These are phyloP conservation scores for Starmerella bombicola DNA, from an alignment of 805 yeast genomes.

Conservation along the genomic window DNA sequence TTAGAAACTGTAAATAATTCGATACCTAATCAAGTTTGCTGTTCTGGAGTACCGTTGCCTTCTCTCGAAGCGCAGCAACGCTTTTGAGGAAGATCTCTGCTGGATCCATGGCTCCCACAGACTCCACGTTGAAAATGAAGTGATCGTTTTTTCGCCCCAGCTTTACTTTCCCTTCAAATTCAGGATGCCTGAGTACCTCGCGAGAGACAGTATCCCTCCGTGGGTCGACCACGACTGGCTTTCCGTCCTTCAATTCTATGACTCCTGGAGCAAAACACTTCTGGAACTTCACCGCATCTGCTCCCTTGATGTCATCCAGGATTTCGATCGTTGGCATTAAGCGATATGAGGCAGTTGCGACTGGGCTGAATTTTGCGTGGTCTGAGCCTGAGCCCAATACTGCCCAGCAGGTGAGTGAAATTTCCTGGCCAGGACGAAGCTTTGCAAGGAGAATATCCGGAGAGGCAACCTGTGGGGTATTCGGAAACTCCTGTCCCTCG, in stretches of 20 bases:
- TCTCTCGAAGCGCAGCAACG: conserved; percentile 70
- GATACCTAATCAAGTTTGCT: conserved; percentile 18
- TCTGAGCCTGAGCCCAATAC: conserved; percentile 84
- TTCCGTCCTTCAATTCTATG: conserved; percentile 55
- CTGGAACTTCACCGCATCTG: conserved; percentile 64
- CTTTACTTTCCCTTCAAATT: conserved; percentile 77
- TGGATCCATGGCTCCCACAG: conserved; percentile 94
- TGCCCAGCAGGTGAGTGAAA: conserved; percentile 79
- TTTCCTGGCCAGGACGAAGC: conserved; percentile 94
- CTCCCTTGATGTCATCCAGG: conserved; percentile 56
- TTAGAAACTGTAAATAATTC: too few relatives aligned
- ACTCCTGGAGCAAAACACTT: conserved; percentile 92
- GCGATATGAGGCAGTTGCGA: conserved; percentile 90
- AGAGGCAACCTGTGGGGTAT: conserved; percentile 47
- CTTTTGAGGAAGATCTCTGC: conserved; percentile 90
- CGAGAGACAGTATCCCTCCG: conserved; percentile 94
- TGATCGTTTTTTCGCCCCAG: conserved; percentile 87
- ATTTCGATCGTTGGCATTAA: conserved; percentile 67
- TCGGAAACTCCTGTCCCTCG: conserved; percentile 70
- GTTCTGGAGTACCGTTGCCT: conserved; percentile 30
- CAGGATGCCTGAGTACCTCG: conserved; percentile 88
- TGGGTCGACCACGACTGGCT: conserved; percentile 76
- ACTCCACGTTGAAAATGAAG: conserved; percentile 86
- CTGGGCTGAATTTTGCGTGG: conserved; percentile 97
- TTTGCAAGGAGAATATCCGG: conserved; percentile 86